Percentiles rank a stretch among this genome's conserved stretches.
Evolutionary conservation across 2,329 filamentous ascomycete species (phyloP).

Genomic region (Pezizomycotina sp.): DNA sequence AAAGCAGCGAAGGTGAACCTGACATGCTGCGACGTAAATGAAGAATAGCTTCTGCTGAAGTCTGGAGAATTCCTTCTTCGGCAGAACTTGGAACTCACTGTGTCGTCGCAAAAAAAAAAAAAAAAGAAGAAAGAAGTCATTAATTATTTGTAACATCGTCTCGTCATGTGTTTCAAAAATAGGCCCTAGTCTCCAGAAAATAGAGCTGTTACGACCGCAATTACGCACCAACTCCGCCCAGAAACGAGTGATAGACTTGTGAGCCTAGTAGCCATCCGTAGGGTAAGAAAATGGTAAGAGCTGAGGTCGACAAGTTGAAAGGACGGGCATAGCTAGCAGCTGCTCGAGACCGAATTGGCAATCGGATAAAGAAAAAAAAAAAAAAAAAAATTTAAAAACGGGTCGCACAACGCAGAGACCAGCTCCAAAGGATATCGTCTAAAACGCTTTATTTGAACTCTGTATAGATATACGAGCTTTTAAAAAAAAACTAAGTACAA

Average conservation of each 20-base stretch:
- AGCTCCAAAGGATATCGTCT: too few relatives aligned
- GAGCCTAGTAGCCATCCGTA: slow-evolving; percentile 79
- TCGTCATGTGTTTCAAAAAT: background rate
- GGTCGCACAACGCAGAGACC: too few relatives aligned
- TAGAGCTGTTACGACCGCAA: background rate
- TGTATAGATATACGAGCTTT: too few relatives aligned
- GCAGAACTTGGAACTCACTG: slow-evolving; percentile 61
- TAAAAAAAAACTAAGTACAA: too few relatives aligned
- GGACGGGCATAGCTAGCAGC: too few relatives aligned
- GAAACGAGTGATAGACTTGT: slow-evolving; percentile 75
- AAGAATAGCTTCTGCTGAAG: slow-evolving; percentile 73
- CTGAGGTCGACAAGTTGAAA: too few relatives aligned
- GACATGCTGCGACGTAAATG: slow-evolving; percentile 70
- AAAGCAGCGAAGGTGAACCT: slow-evolving; percentile 59
- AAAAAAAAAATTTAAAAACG: too few relatives aligned
- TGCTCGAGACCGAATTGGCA: too few relatives aligned
- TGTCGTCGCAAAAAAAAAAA: too few relatives aligned
- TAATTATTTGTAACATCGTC: slow-evolving; percentile 28
- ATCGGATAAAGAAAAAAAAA: too few relatives aligned
- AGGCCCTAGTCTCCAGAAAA: background rate
- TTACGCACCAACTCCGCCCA: slow-evolving; percentile 31
- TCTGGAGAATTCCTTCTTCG: slow-evolving; percentile 62
- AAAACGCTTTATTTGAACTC: too few relatives aligned
- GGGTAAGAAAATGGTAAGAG: too few relatives aligned
- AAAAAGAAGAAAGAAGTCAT: slow-evolving; percentile 55